Percentiles rank a stretch among this genome's conserved stretches.
These are phyloP conservation scores for Dittrichia graveolens DNA, from an alignment of 129 eudicot species.

Conservation along the genomic window DNA sequence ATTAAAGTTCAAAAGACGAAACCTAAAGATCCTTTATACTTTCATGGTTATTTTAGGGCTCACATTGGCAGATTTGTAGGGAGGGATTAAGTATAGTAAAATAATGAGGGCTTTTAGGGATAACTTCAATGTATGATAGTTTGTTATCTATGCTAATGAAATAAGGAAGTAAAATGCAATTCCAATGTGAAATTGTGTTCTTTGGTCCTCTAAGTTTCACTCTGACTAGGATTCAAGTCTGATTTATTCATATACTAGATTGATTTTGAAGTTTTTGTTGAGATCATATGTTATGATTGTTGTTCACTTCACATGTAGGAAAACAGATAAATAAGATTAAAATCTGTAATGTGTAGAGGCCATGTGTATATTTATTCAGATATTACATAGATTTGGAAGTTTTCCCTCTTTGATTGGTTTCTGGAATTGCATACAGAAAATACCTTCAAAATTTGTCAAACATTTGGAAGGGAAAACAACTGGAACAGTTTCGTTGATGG, in stretches of 20 bases:
- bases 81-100: slow-evolving; percentile 5
- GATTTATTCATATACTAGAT: background rate
- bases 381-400: slow-evolving; percentile 1
- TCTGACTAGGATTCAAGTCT: background rate
- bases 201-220: background rate
- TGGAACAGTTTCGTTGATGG: slow-evolving; percentile 58
- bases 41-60: background rate
- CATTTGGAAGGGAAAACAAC: slow-evolving; percentile 65
- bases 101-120: background rate
- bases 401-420: slow-evolving; percentile 8
- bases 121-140: slow-evolving; percentile 5
- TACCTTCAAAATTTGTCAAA: slow-evolving; percentile 62
- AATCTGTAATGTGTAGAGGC: slow-evolving; percentile 3
- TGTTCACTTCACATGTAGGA: background rate
- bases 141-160: background rate
- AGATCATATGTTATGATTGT: background rate
- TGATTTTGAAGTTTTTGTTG: background rate
- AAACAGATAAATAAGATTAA: background rate
- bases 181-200: slow-evolving; percentile 9
- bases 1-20: slow-evolving; percentile 9
- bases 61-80: slow-evolving; percentile 1
- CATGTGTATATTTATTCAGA: background rate
- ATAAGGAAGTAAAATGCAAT: slow-evolving; percentile 10
- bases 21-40: background rate
- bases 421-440: slow-evolving; percentile 49